A percentile compares a stretch with the other conserved stretches of the same genome.
Conservation (phyloP, 495 filamentous ascomycete species). For the Neurospora terricola region DNA sequence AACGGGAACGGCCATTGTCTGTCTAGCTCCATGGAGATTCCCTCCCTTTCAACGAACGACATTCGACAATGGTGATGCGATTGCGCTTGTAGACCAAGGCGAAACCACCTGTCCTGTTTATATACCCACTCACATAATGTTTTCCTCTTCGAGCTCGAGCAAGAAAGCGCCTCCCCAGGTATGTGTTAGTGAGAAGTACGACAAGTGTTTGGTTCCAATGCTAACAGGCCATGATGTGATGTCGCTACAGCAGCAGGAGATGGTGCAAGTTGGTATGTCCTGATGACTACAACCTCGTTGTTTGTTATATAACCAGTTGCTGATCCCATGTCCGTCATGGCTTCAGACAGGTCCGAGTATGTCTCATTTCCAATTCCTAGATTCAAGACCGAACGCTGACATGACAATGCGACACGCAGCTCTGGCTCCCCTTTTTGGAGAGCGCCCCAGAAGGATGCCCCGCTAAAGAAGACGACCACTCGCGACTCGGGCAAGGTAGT, state of each 20-base stretch:
- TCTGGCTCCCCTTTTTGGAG: slow-evolving; percentile 88
- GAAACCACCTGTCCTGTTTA: background rate
- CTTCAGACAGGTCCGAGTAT: slow-evolving; percentile 53
- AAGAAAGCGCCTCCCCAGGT: slow-evolving; percentile 72
- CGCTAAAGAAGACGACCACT: slow-evolving; percentile 42
- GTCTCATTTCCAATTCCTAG: slow-evolving; percentile 12
- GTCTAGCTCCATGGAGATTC: background rate
- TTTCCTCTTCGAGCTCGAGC: slow-evolving; percentile 44
- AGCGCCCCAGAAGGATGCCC: slow-evolving; percentile 41
- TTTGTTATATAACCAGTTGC: slow-evolving; percentile 1
- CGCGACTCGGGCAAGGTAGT: slow-evolving; percentile 72
- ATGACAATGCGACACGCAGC: slow-evolving; percentile 37
- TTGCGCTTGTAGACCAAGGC: background rate
- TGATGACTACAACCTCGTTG: slow-evolving; percentile 15
- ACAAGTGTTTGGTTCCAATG: background rate
- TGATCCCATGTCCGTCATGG: slow-evolving; percentile 20
- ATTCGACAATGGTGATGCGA: background rate
- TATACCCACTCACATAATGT: slow-evolving; percentile 30
- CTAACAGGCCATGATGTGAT: slow-evolving; percentile 24
- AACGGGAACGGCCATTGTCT: background rate
- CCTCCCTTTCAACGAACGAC: background rate
- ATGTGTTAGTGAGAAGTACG: slow-evolving; percentile 17
- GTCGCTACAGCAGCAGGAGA: slow-evolving; percentile 56
- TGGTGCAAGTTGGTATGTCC: slow-evolving; percentile 92
- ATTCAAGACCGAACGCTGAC: background rate